These are phyloP conservation scores for Digitaria exilis DNA, from an alignment of 202 grass and related monocot genomes.

Conservation along the genomic window DNA sequence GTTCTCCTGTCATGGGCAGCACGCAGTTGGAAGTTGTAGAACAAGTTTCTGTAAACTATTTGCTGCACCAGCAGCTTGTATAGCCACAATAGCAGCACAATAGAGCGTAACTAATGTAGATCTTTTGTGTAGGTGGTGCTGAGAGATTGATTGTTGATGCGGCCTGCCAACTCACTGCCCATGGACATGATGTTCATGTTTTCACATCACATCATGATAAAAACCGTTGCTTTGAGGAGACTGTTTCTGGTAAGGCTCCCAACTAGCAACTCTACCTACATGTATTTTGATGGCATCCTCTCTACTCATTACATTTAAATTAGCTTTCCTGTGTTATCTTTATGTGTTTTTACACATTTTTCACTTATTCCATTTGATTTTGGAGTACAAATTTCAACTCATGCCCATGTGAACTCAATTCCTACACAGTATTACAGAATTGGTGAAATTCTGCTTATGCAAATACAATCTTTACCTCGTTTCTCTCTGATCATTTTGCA, in stretches of 20 bases:
- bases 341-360: background rate
- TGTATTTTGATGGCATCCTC: background rate
- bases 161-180: slow-evolving; percentile 78
- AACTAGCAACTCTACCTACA: background rate
- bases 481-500: slow-evolving; percentile 39
- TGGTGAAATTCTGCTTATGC: background rate
- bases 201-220: slow-evolving; percentile 96
- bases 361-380: background rate
- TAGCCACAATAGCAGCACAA: background rate
- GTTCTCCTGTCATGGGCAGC: background rate
- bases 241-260: slow-evolving; percentile 66
- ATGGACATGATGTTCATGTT: slow-evolving; percentile 74
- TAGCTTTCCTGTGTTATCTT: background rate
- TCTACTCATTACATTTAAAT: background rate
- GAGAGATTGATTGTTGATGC: slow-evolving; percentile 93
- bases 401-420: slow-evolving; percentile 8
- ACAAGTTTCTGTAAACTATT: background rate
- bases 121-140: slow-evolving; percentile 66
- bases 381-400: background rate
- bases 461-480: background rate
- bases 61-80: background rate
- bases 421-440: background rate
- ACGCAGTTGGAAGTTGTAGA: background rate
- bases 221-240: slow-evolving; percentile 88
- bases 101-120: background rate